Base-by-base conservation (phyloP, 176 grass and related monocot species). In the Eragrostis curvula region DNA sequence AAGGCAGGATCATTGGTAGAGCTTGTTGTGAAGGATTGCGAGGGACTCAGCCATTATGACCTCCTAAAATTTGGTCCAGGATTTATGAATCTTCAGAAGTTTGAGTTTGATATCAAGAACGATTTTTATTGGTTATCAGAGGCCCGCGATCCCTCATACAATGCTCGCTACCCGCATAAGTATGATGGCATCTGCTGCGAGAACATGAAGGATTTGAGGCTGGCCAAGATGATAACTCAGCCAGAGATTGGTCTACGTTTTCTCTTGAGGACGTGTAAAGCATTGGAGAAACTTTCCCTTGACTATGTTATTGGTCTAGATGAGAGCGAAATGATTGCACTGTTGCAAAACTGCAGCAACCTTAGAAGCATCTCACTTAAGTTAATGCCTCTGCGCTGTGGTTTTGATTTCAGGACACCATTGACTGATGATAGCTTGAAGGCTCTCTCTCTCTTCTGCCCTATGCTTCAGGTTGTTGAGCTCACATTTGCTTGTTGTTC, bases 1-100 rank as follows among this genome's bases (percentile, higher is more conserved):
- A 88, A 64, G 45, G 6, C 70, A 18, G 90, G 91, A 70, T 78
- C 88, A 6, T 71, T 89, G 42, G 57, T 85, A 46, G 88, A 91
- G 71, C 82, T 94, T 63, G 80, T 81, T n/a, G 87, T 94, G 5
- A 88, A 90, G 68, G 73, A 84, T 68, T 94, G 92, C 66, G 64
- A 81, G 65, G 68, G 56, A 45, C 83, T 94, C 80, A 71, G 27
- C 66, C 82, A 91, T 70, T 85, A 88, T 83, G 92, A 84, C 66
- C 70, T 89, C 44, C 53, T 91, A 30, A 87, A 89, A 57, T 63
- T 97, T 48, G 84, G 91, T 78, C 57, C 63, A 12, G 91, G 94
- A 53, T 91, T 84, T 73, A 89, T 56, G 64, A 91, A 77, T 9
- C 86, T 93, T 32, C 80, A 84, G 84, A 80, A 76, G 50, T 87